Conservation (phyloP, 257 asterid species). For the Nicotiana tomentosiformis region DNA sequence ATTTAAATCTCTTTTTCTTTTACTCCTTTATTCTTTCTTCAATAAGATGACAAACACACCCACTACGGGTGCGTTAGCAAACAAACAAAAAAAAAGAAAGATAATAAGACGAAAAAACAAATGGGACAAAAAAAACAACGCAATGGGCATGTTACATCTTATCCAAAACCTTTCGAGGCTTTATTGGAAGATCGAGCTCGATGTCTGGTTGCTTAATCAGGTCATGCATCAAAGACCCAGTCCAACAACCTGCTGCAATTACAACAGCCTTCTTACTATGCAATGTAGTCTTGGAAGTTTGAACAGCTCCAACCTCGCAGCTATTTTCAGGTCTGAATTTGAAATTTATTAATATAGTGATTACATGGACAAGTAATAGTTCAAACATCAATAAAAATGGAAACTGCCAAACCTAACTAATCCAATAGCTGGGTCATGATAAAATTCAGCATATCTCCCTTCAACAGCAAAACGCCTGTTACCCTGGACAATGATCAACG, state of each 20-base stretch:
- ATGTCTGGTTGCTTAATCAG: conserved; percentile 41
- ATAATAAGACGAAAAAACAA: background rate
- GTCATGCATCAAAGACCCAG: conserved; percentile 67
- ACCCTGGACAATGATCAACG: conserved; percentile 36
- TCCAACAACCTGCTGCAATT: conserved; percentile 95
- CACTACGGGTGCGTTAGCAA: no score
- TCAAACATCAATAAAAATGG: conserved; percentile 4
- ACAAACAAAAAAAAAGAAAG: no score
- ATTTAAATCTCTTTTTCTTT: background rate
- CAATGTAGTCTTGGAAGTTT: conserved; percentile 66
- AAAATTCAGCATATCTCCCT: conserved; percentile 94
- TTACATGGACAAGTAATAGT: background rate
- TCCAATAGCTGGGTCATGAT: conserved; percentile 73
- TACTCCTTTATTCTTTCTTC: background rate
- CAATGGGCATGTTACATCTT: conserved; percentile 5
- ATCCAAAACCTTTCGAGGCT: conserved; percentile 82
- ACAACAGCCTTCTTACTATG: conserved; percentile 67
- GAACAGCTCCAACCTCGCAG: conserved; percentile 69
- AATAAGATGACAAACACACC: background rate
- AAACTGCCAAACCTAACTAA: conserved; percentile 47
- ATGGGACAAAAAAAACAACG: background rate
- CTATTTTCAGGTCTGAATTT: conserved; percentile 50
- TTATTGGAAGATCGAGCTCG: conserved; percentile 63
- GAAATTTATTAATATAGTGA: conserved; percentile 4
- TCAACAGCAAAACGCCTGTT: conserved; percentile 61